These are phyloP conservation scores for Pezicula radicicola DNA, from an alignment of 2,329 filamentous ascomycete species.

Conservation along the genomic window DNA sequence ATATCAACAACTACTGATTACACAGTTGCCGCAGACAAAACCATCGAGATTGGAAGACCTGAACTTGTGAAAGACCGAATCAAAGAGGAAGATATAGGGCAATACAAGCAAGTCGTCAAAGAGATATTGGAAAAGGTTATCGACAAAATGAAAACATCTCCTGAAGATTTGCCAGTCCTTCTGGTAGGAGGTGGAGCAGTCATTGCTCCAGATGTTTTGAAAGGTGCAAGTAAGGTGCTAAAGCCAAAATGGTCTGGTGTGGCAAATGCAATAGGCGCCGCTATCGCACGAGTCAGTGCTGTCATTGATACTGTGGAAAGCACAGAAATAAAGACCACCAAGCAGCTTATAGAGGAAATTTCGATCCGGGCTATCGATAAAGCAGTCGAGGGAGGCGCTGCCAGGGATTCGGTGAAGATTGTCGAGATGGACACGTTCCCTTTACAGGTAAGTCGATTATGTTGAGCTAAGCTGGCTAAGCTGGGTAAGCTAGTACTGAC, in stretches of 20 bases:
- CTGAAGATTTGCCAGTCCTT: slow-evolving; percentile 45
- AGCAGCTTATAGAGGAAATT: slow-evolving; percentile 7
- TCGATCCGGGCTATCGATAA: slow-evolving; percentile 6
- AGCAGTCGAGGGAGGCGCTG: slow-evolving; percentile 10
- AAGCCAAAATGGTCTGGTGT: slow-evolving; percentile 48
- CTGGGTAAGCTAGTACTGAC: neutral
- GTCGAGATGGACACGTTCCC: slow-evolving; percentile 16
- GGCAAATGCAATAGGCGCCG: slow-evolving; percentile 57
- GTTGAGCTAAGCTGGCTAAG: neutral
- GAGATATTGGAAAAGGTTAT: slow-evolving; percentile 48
- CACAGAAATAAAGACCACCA: slow-evolving; percentile 8
- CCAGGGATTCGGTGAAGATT: slow-evolving; percentile 9
- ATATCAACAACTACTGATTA: slow-evolving; percentile 58
- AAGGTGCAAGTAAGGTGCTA: slow-evolving; percentile 45
- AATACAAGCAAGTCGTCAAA: slow-evolving; percentile 40
- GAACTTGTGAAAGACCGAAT: slow-evolving; percentile 1
- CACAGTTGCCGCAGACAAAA: slow-evolving; percentile 27
- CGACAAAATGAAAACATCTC: slow-evolving; percentile 52
- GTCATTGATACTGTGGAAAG: slow-evolving; percentile 14
- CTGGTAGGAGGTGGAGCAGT: slow-evolving; percentile 55
- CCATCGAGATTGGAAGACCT: slow-evolving; percentile 7
- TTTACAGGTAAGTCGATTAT: neutral
- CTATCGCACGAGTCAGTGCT: slow-evolving; percentile 35
- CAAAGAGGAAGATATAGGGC: slow-evolving; percentile 29
- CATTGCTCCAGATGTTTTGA: slow-evolving; percentile 42